Conservation (phyloP, 345 rosid species). For the Cardamine chenopodiifolia region DNA sequence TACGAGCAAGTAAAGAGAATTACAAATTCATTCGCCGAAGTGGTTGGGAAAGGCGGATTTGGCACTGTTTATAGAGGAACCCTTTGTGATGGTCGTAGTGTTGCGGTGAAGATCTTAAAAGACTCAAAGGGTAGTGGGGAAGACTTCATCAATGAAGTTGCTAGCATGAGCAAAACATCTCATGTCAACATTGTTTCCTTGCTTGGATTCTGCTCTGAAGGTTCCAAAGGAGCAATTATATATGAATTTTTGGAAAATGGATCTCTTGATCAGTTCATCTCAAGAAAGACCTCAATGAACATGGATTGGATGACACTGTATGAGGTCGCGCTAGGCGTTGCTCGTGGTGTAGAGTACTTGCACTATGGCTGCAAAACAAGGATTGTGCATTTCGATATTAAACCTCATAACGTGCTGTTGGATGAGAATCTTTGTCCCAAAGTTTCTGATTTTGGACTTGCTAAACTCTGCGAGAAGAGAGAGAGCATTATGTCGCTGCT, state of each 20-base stretch:
- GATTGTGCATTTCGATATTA: conserved; percentile 51
- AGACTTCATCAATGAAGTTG: conserved; percentile 50
- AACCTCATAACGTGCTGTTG: conserved; percentile 49
- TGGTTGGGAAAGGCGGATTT: neutral
- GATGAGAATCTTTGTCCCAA: conserved; percentile 44
- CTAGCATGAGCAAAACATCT: conserved; percentile 40
- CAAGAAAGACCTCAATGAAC: neutral
- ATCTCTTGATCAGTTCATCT: conserved; percentile 46
- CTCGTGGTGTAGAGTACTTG: neutral
- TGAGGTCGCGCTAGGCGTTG: neutral
- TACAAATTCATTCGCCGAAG: neutral
- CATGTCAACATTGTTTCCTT: conserved; percentile 52
- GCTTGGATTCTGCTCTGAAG: conserved; percentile 50
- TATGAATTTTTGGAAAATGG: neutral
- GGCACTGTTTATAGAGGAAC: too few relatives aligned
- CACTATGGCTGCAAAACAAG: conserved; percentile 23
- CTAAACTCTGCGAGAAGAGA: conserved; percentile 37
- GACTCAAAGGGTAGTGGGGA: conserved; percentile 35
- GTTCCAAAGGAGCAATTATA: conserved; percentile 36
- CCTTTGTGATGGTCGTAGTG: too few relatives aligned
- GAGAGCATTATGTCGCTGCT: conserved; percentile 41
- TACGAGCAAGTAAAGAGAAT: neutral
- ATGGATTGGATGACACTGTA: conserved; percentile 13
- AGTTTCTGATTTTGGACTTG: conserved; percentile 52
- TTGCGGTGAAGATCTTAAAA: conserved; percentile 25